phyloP scores from a whole-genome alignment of 1,284 basidiomycete genomes.

The Melampsora americana region DNA sequence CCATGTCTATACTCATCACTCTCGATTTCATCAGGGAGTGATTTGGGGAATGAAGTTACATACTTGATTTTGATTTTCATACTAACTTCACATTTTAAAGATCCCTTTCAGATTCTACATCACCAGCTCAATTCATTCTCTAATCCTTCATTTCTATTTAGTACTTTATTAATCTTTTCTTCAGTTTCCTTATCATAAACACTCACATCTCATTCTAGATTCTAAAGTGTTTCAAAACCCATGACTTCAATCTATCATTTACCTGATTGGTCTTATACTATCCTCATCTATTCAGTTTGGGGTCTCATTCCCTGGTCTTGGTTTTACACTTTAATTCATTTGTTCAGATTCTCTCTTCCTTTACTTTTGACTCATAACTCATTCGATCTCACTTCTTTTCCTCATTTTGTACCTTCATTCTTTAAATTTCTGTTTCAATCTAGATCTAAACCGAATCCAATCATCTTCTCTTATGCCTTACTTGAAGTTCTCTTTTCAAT shows the following conservation, averaged over 20 bases:
- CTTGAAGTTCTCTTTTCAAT: slow-evolving; percentile 41
- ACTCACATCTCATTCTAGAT: too few relatives aligned
- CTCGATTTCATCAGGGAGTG: too few relatives aligned
- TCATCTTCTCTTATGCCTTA: not conserved
- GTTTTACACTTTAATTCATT: slow-evolving; percentile 7
- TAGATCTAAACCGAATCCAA: not conserved
- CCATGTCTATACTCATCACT: too few relatives aligned
- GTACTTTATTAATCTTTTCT: too few relatives aligned
- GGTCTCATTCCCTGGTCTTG: slow-evolving; percentile 29
- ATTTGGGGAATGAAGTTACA: too few relatives aligned
- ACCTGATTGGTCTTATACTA: slow-evolving; percentile 18
- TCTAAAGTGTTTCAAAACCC: too few relatives aligned
- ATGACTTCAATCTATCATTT: slow-evolving; percentile 28
- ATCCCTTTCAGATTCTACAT: too few relatives aligned
- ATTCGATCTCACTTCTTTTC: not conserved
- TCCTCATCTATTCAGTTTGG: slow-evolving; percentile 20
- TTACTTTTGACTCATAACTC: not conserved
- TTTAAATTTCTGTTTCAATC: not conserved
- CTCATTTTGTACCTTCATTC: not conserved
- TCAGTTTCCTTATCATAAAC: too few relatives aligned
- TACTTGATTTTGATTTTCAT: too few relatives aligned
- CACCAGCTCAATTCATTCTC: too few relatives aligned
- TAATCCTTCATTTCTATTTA: too few relatives aligned
- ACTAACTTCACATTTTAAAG: too few relatives aligned
- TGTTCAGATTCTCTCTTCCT: not conserved